These are phyloP conservation scores for Lichtheimia ornata DNA, from an alignment of 371 early-diverging fungal genomes.

Conservation along the genomic window DNA sequence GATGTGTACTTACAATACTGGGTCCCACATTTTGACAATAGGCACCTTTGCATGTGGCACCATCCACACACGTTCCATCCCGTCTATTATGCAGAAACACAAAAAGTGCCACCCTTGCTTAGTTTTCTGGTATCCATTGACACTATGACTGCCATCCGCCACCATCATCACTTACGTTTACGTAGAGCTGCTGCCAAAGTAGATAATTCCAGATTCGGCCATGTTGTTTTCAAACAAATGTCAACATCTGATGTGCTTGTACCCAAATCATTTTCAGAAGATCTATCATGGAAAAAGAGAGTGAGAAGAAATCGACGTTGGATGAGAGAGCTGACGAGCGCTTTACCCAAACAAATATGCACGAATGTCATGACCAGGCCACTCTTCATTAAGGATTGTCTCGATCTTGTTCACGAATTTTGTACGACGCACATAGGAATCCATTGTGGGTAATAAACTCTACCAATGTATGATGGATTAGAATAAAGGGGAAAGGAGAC, in stretches of 20 bases:
- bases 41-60: slow-evolving; percentile 66
- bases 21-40: slow-evolving; percentile 61
- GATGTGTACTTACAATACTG: slow-evolving; percentile 50
- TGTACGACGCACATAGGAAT: slow-evolving; percentile 54
- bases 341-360: slow-evolving; percentile 65
- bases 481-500: not conserved
- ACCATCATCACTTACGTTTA: slow-evolving; percentile 26
- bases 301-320: not conserved
- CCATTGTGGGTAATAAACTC: slow-evolving; percentile 56
- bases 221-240: slow-evolving; percentile 56
- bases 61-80: slow-evolving; percentile 52
- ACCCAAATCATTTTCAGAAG: slow-evolving; percentile 57
- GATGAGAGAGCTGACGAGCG: not conserved
- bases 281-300: slow-evolving; percentile 29
- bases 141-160: not conserved
- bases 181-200: slow-evolving; percentile 38
- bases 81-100: slow-evolving; percentile 40
- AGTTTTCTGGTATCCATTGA: not conserved
- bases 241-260: slow-evolving; percentile 61
- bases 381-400: slow-evolving; percentile 54
- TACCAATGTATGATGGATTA: slow-evolving; percentile 5
- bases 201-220: slow-evolving; percentile 46
- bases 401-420: slow-evolving; percentile 59
- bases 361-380: slow-evolving; percentile 56
- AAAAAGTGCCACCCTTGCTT: not conserved